Conservation (phyloP, 1,284 basidiomycete species). For the Papiliotrema laurentii region DNA sequence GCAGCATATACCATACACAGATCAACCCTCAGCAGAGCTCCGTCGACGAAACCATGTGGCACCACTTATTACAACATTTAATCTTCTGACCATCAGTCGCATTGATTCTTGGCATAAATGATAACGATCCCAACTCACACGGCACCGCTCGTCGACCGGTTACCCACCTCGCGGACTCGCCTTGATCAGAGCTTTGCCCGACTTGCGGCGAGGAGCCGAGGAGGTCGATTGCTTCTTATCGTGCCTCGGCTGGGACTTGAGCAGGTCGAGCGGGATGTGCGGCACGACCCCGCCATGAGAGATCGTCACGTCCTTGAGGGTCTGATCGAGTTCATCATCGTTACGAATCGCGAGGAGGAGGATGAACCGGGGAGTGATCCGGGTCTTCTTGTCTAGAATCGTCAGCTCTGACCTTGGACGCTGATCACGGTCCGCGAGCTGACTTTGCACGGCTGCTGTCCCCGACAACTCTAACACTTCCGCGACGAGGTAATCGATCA, state of each 20-base stretch:
- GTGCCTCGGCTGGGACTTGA: constrained; percentile 32
- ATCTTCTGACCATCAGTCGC: too few relatives aligned
- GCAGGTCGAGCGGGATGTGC: constrained; percentile 55
- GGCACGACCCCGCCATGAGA: constrained; percentile 80
- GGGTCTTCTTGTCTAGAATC: constrained; percentile 52
- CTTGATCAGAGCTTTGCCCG: background rate
- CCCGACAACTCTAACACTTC: constrained; percentile 81
- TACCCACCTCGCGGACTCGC: too few relatives aligned
- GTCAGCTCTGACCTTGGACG: background rate
- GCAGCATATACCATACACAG: too few relatives aligned
- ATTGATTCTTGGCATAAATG: too few relatives aligned
- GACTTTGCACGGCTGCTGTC: constrained; percentile 57
- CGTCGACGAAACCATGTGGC: too few relatives aligned
- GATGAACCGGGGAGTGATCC: constrained; percentile 78
- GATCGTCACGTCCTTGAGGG: constrained; percentile 72
- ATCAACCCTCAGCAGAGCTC: too few relatives aligned
- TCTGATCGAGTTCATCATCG: constrained; percentile 59
- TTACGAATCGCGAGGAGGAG: constrained; percentile 75
- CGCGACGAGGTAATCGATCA: constrained; percentile 59
- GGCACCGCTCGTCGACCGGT: too few relatives aligned
- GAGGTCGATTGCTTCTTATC: background rate
- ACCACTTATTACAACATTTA: too few relatives aligned
- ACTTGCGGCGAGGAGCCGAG: background rate
- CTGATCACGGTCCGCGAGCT: constrained; percentile 37
- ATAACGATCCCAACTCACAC: too few relatives aligned